Evolutionary conservation across 2,329 filamentous ascomycete species (phyloP), one percentile per base, ranked within the genome.

Genomic region (Cladophialophora bantiana): DNA sequence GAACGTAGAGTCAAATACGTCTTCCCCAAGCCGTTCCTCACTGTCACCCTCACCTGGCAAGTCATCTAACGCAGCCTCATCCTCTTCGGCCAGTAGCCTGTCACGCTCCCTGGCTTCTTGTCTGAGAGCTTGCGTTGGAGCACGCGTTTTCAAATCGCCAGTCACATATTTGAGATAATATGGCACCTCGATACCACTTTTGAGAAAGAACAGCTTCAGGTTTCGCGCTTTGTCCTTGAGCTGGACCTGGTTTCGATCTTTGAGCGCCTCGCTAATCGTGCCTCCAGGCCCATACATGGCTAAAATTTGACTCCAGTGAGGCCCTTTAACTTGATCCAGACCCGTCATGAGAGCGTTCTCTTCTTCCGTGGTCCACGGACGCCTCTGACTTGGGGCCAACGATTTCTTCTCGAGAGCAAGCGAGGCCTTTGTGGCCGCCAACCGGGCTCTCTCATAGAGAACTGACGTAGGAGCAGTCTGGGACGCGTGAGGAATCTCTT

Each of bases 301-400:
- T 12, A 97, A 82, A 55, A 97, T 97, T 75, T 96, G 93, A 72
- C 91, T 94, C 93, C 93, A 97, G 74, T 97, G 93, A 18, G 93
- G 93, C 0, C 93, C 93, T 75, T 94, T 93, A 55, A 97, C 93
- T 76, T 90, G 88, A 74, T 96, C 93, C 3, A 97, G 86, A 0
- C 93, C 93, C 57, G 90, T 88, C 90, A 97, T 94, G 18, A 97
- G 83, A 0, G 93, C 93, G 77, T 93, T 93, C 76, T 97, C 93
- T 78, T 97, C 93, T 70, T 95, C 92, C 3, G 90, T 89, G 0
- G 90, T 92, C 93, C 93, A 97, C 0, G 93, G 92, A 34, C 93
- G 86, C 36, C 93, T 86, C 73, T 86, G 83, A 60, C 81, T 85
- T 4, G 84, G 85, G 10, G 83, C 76, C 9, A 84, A 84, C 0